Percentiles rank a stretch among this genome's conserved stretches.
Conservation (phyloP, 1,284 basidiomycete species). For the Irpex sp. region DNA sequence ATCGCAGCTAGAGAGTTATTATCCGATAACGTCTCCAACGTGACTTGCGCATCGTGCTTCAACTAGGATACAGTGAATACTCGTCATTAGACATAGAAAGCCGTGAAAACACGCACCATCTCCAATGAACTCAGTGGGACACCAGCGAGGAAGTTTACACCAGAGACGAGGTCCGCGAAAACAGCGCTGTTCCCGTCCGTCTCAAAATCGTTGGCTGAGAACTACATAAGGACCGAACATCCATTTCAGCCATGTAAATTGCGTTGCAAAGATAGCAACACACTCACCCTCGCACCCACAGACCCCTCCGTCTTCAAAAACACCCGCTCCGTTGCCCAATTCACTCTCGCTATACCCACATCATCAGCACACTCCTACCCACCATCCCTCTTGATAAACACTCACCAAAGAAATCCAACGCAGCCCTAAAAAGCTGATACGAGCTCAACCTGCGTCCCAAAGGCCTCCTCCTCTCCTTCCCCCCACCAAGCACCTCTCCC, state of each 20-base stretch:
- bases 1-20: constrained; percentile 31
- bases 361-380: too few species aligned
- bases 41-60: constrained; percentile 69
- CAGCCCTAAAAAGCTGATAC: constrained; percentile 84
- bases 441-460: constrained; percentile 76
- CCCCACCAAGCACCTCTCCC: constrained; percentile 43
- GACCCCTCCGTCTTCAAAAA: constrained; percentile 52
- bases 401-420: constrained; percentile 75
- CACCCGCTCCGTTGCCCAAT: constrained; percentile 59
- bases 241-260: neutral
- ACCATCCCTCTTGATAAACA: too few species aligned
- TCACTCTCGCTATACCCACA: constrained; percentile 55
- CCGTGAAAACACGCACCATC: constrained; percentile 42
- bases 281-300: neutral
- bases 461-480: constrained; percentile 42
- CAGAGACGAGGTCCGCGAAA: constrained; percentile 81
- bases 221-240: constrained; percentile 32
- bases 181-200: constrained; percentile 41
- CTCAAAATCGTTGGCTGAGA: constrained; percentile 50
- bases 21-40: constrained; percentile 57
- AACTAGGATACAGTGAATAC: constrained; percentile 43
- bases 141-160: constrained; percentile 77
- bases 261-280: neutral
- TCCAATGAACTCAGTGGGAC: constrained; percentile 72
- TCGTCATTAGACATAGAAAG: neutral